Evolutionary conservation across 139 green algal genomes (phyloP).

Genomic region (Chlorella sp.): DNA sequence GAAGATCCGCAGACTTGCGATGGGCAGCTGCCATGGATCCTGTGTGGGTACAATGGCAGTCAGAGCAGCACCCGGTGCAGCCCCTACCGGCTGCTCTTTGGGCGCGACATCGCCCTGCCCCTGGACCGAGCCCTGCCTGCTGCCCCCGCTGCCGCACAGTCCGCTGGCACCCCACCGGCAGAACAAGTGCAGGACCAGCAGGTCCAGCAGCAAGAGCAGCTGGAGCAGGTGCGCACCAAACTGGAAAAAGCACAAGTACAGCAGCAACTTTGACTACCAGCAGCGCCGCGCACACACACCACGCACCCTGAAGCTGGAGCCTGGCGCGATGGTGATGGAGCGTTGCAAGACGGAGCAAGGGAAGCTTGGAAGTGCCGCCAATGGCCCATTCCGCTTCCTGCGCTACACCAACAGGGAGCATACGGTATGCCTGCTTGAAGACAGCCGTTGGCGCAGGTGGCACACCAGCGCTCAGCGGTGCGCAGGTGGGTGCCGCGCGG

Average conservation of each 20-base stretch:
- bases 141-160: neutral
- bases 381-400: neutral
- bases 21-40: neutral
- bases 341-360: neutral
- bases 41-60: neutral
- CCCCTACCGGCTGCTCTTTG: neutral
- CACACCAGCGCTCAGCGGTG: neutral
- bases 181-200: neutral
- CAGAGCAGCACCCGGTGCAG: neutral
- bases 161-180: neutral
- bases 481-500: neutral
- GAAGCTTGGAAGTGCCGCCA: neutral
- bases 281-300: neutral
- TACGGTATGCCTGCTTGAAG: neutral
- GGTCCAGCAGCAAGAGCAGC: neutral
- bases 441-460: neutral
- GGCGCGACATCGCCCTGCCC: neutral
- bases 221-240: neutral
- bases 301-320: neutral
- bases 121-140: neutral
- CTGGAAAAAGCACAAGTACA: neutral
- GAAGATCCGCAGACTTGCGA: neutral
- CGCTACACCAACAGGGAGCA: neutral
- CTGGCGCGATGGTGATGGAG: neutral
- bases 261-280: neutral